Percentiles rank a stretch among this genome's conserved stretches.
Evolutionary conservation across 495 filamentous ascomycete genomes (phyloP).

Genomic region (Neurospora sp.): DNA sequence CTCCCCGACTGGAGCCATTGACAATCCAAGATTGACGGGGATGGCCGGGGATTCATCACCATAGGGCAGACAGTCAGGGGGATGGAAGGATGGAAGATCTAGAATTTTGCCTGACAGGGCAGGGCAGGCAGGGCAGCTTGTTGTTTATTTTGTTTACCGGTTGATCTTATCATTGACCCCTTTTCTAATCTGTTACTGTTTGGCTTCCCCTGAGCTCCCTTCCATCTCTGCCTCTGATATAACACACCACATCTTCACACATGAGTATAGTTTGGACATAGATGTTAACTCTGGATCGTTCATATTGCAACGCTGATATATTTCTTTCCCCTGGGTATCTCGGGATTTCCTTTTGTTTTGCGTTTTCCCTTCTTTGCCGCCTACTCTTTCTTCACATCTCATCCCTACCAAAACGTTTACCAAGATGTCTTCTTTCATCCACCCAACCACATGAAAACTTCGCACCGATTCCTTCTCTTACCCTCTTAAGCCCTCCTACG

Average conservation of each 20-base stretch:
- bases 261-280: not conserved
- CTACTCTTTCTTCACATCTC: not conserved
- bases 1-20: not conserved
- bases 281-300: not conserved
- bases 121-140: not conserved
- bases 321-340: not conserved
- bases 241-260: not conserved
- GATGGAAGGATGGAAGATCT: not conserved
- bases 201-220: not conserved
- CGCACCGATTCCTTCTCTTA: not conserved
- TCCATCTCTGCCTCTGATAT: not conserved
- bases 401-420: not conserved
- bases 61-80: not conserved
- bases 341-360: not conserved
- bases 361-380: not conserved
- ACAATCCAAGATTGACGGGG: not conserved
- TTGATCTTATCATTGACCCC: not conserved
- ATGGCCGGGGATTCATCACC: not conserved
- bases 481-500: not conserved
- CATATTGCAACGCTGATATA: not conserved
- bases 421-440: not conserved
- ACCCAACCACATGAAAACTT: not conserved
- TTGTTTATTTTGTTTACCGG: not conserved
- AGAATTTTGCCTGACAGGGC: not conserved
- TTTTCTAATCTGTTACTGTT: not conserved